A percentile compares a stretch with the other conserved stretches of the same genome.
phyloP scores from a whole-genome alignment of 1,284 basidiomycete species.

The Flammula alnicola region DNA sequence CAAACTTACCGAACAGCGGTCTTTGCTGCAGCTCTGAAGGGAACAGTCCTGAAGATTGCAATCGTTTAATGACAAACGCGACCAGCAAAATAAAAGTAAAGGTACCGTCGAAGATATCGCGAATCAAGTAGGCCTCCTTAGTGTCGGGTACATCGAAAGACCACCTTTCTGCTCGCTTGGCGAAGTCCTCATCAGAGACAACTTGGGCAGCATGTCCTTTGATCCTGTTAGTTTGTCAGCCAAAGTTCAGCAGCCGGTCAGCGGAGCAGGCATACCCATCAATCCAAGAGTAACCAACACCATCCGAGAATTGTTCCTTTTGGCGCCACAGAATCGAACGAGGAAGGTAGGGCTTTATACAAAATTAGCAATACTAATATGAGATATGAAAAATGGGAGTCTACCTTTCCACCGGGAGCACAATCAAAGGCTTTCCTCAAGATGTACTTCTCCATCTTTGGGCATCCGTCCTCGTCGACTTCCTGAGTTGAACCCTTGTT shows the following conservation, averaged over 20 bases:
- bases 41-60: constrained; percentile 64
- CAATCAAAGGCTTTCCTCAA: constrained; percentile 97
- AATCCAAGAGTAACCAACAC: constrained; percentile 99
- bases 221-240: constrained; percentile 56
- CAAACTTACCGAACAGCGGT: constrained; percentile 88
- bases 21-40: constrained; percentile 85
- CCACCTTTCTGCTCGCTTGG: constrained; percentile 79
- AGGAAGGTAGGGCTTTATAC: constrained; percentile 85
- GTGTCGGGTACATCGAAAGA: constrained; percentile 88
- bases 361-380: neutral
- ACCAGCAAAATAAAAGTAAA: constrained; percentile 11
- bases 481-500: constrained; percentile 80
- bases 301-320: constrained; percentile 99
- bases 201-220: constrained; percentile 84
- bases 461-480: constrained; percentile 83
- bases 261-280: constrained; percentile 69
- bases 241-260: neutral
- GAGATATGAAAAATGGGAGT: constrained; percentile 19
- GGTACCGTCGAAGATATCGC: constrained; percentile 90
- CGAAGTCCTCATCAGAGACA: constrained; percentile 86
- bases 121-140: constrained; percentile 96
- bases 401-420: constrained; percentile 81
- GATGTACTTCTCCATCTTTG: constrained; percentile 98
- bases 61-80: constrained; percentile 10
- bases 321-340: constrained; percentile 97